Evolutionary conservation across 768 basidiomycete species (phyloP).

Genomic region (Gloeophyllum trabeum): DNA sequence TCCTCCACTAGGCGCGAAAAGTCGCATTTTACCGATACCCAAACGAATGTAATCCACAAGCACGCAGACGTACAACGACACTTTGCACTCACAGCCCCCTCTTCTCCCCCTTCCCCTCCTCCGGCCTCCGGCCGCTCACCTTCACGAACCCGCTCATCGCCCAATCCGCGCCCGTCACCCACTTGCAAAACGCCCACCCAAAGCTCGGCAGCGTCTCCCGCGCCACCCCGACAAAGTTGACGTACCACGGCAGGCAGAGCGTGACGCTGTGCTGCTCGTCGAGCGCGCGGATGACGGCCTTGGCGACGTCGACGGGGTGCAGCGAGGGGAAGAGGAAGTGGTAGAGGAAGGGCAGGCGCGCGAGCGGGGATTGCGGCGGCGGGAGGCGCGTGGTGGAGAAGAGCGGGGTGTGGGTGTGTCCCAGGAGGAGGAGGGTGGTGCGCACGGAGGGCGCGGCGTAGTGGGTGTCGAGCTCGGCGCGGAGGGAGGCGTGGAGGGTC

Average conservation of each 20-base stretch:
- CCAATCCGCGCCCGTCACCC: slow-evolving; percentile 64
- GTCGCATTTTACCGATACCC: too few relatives aligned
- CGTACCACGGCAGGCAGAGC: slow-evolving; percentile 66
- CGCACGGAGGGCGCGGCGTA: slow-evolving; percentile 68
- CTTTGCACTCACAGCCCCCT: background rate
- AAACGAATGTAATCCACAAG: too few relatives aligned
- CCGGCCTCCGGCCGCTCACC: slow-evolving; percentile 42
- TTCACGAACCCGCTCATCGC: slow-evolving; percentile 64
- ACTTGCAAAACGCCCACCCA: slow-evolving; percentile 62
- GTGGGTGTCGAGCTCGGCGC: slow-evolving; percentile 80
- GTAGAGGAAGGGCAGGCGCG: slow-evolving; percentile 25
- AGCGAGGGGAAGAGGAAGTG: slow-evolving; percentile 73
- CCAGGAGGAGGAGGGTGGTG: slow-evolving; percentile 81
- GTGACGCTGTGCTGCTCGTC: slow-evolving; percentile 70
- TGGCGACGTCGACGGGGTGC: slow-evolving; percentile 64
- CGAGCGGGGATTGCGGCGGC: too few relatives aligned
- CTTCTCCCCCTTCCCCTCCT: slow-evolving; percentile 28
- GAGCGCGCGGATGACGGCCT: slow-evolving; percentile 69
- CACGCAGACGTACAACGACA: too few relatives aligned
- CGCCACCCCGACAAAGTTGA: slow-evolving; percentile 45
- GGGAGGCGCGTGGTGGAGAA: slow-evolving; percentile 55
- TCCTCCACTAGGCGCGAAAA: too few relatives aligned
- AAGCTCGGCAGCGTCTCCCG: slow-evolving; percentile 53
- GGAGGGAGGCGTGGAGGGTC: slow-evolving; percentile 71
- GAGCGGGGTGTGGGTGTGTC: slow-evolving; percentile 68